Evolutionary conservation across 1,139 yeast species (phyloP), one percentile per base, ranked within the genome.

Genomic region (Ogataea hybrid): DNA sequence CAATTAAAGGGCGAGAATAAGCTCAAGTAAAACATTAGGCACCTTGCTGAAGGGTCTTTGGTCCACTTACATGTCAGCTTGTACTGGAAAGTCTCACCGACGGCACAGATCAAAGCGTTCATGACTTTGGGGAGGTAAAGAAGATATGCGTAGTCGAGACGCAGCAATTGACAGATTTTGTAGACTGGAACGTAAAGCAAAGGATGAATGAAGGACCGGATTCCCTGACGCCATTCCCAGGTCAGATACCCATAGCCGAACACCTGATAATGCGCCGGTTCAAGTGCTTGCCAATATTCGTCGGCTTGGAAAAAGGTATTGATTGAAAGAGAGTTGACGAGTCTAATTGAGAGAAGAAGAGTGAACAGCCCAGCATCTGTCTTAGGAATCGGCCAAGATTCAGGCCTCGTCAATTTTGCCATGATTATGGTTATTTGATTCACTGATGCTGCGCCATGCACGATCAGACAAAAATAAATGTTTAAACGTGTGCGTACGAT

Each of bases 281-380:
- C 98, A 34, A 94, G 67, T 0, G 92, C 72, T 63, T 94, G 98
- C 79, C 84, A 94, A 65, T 73, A 94, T 62, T 94, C 99, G 62
- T 94, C 99, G 0, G 98, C 94, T 62, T 94, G 99, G 65, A 92
- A 92, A 59, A 80, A 94, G 0, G 97, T 88, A 44, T 62, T 62
- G 5, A 79, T 74, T 0, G 79, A 61, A 20, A 86, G 60, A 0
- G 95, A 75, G 62, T 89, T 89, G 54, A 78, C 28, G 5, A 84
- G 49, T 31, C 97, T 65, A 14, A 74, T 57, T 2, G 62, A 38
- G 15, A 63, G 46, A 8, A 74, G 29, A 5, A 41, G 10, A 2
- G 30, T 14, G 29, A 51, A 52, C 54, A 58, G 11, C 21, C 25
- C 11, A 14, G 6, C 11, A 15, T 14, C 31, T 6, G 12, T 28